Percentiles rank a stretch among this genome's conserved stretches.
Conservation (phyloP, 768 basidiomycete species). For the Mycena kentingensis region DNA sequence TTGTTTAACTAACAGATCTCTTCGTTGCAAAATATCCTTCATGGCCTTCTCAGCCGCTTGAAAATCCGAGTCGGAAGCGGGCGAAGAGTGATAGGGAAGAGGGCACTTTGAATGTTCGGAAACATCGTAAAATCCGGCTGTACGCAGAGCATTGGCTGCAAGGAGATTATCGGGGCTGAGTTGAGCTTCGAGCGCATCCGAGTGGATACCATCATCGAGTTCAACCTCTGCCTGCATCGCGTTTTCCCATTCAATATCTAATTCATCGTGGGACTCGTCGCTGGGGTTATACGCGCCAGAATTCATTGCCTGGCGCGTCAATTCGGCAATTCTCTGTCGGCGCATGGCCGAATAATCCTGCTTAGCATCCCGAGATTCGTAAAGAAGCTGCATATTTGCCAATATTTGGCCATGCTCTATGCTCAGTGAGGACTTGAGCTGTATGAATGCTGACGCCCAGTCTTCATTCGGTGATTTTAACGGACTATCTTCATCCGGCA, state of each 20-base stretch:
- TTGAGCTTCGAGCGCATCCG: no score
- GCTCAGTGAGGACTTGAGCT: neutral
- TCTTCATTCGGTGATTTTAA: neutral
- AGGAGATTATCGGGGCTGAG: neutral
- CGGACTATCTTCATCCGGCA: neutral
- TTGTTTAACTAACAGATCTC: no score
- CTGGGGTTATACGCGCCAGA: neutral
- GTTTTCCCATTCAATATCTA: slow-evolving; percentile 10
- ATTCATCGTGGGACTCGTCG: neutral
- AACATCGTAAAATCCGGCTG: no score
- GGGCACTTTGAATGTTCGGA: no score
- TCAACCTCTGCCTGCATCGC: slow-evolving; percentile 9
- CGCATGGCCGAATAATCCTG: slow-evolving; percentile 8
- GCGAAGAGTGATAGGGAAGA: no score
- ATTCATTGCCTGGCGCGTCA: neutral
- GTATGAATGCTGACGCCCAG: slow-evolving; percentile 2
- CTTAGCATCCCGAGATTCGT: slow-evolving; percentile 9
- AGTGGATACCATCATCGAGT: neutral
- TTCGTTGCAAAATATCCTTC: no score
- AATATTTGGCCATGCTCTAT: neutral
- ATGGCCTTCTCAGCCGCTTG: no score
- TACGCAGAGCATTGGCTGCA: no score
- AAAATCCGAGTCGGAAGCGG: no score
- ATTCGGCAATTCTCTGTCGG: neutral
- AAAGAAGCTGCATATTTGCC: slow-evolving; percentile 9